phyloP scores from a whole-genome alignment of 306 rosid genomes.

The Sophora flavescens region DNA sequence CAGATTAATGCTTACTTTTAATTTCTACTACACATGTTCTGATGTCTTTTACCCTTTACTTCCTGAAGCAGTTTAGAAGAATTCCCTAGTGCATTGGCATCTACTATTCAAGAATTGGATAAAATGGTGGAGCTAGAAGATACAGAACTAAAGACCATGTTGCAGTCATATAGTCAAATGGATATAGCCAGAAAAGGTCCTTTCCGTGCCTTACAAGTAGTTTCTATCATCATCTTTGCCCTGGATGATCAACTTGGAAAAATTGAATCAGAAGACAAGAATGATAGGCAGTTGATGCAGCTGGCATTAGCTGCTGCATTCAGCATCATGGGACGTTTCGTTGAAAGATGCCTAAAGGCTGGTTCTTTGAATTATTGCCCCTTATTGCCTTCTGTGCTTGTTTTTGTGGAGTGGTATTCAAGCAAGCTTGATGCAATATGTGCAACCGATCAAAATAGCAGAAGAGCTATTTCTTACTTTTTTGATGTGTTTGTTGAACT shows the following conservation, averaged over 20 bases:
- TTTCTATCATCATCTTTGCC: conserved; percentile 72
- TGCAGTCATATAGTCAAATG: conserved; percentile 79
- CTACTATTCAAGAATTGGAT: conserved; percentile 70
- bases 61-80: conserved; percentile 69
- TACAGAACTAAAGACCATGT: conserved; percentile 51
- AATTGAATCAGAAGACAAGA: conserved; percentile 52
- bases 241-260: conserved; percentile 50
- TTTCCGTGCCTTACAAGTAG: conserved; percentile 77
- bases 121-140: conserved; percentile 76
- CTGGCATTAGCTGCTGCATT: conserved; percentile 70
- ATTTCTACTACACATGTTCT: conserved; percentile 35
- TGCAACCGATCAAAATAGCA: conserved; percentile 60
- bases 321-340: conserved; percentile 78
- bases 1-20: neutral
- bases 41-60: conserved; percentile 36
- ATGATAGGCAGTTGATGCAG: conserved; percentile 59
- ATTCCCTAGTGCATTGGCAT: conserved; percentile 68
- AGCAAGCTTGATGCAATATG: conserved; percentile 51
- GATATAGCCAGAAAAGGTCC: conserved; percentile 84
- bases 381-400: conserved; percentile 79
- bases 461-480: conserved; percentile 72
- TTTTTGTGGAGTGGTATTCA: conserved; percentile 85
- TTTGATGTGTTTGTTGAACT: conserved; percentile 64
- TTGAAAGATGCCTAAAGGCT: conserved; percentile 72
- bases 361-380: conserved; percentile 61